Percentiles rank a stretch among this genome's conserved stretches.
Evolutionary conservation across 371 early-diverging fungal species (phyloP).

Genomic region (Actinomucor elegans): DNA sequence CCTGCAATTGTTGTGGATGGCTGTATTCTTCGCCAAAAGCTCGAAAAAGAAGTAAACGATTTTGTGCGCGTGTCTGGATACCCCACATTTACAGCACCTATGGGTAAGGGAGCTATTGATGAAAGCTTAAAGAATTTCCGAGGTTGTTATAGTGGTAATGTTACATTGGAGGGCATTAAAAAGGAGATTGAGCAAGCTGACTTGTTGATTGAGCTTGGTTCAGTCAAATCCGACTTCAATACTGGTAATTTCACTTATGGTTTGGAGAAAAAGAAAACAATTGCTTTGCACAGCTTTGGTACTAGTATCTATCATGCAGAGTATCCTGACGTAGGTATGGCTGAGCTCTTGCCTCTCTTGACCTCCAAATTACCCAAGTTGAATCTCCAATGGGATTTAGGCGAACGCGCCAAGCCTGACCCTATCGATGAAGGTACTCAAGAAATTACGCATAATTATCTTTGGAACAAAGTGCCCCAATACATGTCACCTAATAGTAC

Average conservation of each 20-base stretch:
- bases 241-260: conserved; percentile 48
- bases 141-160: conserved; percentile 39
- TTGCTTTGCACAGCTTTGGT: conserved; percentile 38
- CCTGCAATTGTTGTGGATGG: conserved; percentile 50
- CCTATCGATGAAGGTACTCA: conserved; percentile 16
- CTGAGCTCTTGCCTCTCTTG: conserved; percentile 30
- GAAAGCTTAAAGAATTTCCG: conserved; percentile 34
- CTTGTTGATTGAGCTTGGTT: conserved; percentile 44
- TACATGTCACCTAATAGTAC: conserved; percentile 33
- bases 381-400: conserved; percentile 12
- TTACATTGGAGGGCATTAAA: conserved; percentile 25
- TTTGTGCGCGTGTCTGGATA: conserved; percentile 38
- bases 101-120: conserved; percentile 49
- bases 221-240: conserved; percentile 52
- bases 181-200: conserved; percentile 39
- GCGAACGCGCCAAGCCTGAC: conserved; percentile 15
- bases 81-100: conserved; percentile 41
- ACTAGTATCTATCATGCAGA: conserved; percentile 34
- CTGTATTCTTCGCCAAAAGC: conserved; percentile 36
- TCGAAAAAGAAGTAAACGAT: conserved; percentile 23
- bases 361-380: conserved; percentile 27
- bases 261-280: conserved; percentile 29
- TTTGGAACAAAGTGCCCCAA: conserved; percentile 42
- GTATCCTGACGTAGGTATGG: conserved; percentile 41
- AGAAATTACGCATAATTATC: conserved; percentile 39